Evolutionary conservation across 208 protist species (phyloP).

Genomic region (Crithidia fasciculata): DNA sequence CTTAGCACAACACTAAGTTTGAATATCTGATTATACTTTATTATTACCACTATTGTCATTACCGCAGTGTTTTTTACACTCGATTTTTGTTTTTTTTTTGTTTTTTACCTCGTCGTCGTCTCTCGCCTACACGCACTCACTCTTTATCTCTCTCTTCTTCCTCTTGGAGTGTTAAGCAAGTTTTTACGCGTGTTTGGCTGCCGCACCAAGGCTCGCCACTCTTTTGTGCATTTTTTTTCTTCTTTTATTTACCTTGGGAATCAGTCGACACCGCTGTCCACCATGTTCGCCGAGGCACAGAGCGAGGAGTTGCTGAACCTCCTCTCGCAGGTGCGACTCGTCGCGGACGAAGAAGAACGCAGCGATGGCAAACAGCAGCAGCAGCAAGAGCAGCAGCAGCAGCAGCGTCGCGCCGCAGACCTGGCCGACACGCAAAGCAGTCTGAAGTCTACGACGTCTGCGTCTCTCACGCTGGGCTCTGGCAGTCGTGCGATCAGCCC

Average conservation of each 20-base stretch:
- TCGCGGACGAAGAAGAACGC: slow-evolving; percentile 23
- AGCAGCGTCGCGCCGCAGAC: background rate
- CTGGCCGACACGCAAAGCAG: background rate
- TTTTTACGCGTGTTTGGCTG: too few relatives aligned
- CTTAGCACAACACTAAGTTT: too few relatives aligned
- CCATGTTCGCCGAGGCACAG: slow-evolving; percentile 37
- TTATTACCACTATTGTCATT: background rate
- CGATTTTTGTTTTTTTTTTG: too few relatives aligned
- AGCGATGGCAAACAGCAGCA: slow-evolving; percentile 8
- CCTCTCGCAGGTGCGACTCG: slow-evolving; percentile 33
- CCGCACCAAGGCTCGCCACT: too few relatives aligned
- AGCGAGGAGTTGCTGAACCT: slow-evolving; percentile 40
- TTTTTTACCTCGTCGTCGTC: too few relatives aligned
- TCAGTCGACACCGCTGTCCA: background rate
- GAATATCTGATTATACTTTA: too few relatives aligned
- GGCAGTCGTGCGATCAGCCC: background rate
- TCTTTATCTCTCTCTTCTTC: too few relatives aligned
- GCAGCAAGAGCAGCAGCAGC: slow-evolving; percentile 4
- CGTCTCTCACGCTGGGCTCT: background rate
- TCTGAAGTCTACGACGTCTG: background rate
- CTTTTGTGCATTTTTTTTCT: background rate
- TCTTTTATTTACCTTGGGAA: background rate
- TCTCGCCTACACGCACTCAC: too few relatives aligned
- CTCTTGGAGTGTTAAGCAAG: too few relatives aligned
- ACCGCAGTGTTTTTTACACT: too few relatives aligned